Conservation (phyloP, 352 stramenopile species). For the Thalassiosira hispida region DNA sequence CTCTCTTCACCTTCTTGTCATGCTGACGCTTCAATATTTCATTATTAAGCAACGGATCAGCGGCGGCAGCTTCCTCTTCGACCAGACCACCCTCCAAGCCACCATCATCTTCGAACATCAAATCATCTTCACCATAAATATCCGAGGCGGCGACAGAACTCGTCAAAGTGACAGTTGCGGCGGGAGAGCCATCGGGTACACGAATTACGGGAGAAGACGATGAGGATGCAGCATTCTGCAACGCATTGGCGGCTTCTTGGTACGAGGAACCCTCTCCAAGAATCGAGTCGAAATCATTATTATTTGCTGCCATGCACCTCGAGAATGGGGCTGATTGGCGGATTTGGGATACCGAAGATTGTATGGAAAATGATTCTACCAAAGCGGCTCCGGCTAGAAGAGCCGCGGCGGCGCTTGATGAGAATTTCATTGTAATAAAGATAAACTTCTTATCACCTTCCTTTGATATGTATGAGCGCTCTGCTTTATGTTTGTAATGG, state of each 20-base stretch:
- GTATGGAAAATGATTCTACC: conserved; percentile 40
- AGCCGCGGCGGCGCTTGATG: conserved; percentile 19
- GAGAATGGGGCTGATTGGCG: conserved; percentile 9
- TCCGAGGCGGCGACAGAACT: conserved; percentile 45
- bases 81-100: background rate
- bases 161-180: conserved; percentile 46
- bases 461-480: too few relatives aligned
- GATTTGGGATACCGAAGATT: conserved; percentile 30
- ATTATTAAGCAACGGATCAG: conserved; percentile 48
- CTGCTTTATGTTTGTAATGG: too few relatives aligned
- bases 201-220: conserved; percentile 43
- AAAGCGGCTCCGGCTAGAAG: conserved; percentile 27
- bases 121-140: conserved; percentile 36
- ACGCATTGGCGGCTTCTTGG: conserved; percentile 21
- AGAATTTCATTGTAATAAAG: conserved; percentile 39
- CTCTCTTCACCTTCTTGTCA: conserved; percentile 46
- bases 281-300: conserved; percentile 49
- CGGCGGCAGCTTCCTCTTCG: conserved; percentile 16
- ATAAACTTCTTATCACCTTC: too few relatives aligned
- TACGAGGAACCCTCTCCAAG: conserved; percentile 54
- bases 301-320: conserved; percentile 24
- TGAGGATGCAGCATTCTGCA: conserved; percentile 31
- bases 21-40: conserved; percentile 61
- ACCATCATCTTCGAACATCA: conserved; percentile 28
- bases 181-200: conserved; percentile 49